These are phyloP conservation scores for Nepenthes mirabilis DNA, from an alignment of 148 eudicot species.

Conservation along the genomic window DNA sequence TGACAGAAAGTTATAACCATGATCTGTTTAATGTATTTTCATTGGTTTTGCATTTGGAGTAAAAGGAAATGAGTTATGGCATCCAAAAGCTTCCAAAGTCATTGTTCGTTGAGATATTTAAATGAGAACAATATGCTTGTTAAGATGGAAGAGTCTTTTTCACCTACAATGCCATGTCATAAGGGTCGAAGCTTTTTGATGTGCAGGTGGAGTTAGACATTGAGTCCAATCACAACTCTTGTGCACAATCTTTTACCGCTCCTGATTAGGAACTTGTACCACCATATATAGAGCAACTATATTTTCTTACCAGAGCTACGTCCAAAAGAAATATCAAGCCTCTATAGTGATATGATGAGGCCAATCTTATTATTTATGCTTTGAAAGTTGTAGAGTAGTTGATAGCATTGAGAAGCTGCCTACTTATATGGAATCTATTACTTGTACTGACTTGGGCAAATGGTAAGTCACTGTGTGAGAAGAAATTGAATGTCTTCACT, in stretches of 20 bases:
- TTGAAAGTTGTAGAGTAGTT: background rate
- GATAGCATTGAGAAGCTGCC: background rate
- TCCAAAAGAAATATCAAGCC: background rate
- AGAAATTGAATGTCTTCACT: background rate
- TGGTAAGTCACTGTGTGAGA: background rate
- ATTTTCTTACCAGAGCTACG: background rate
- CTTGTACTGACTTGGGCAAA: background rate
- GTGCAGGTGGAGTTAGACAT: too few relatives aligned
- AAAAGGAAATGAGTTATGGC: too few relatives aligned
- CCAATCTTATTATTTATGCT: background rate
- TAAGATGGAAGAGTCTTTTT: too few relatives aligned
- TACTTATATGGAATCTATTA: background rate
- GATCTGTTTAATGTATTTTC: conserved; percentile 5
- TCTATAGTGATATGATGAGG: background rate
- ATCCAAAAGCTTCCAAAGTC: too few relatives aligned
- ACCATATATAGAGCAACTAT: too few relatives aligned
- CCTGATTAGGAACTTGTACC: too few relatives aligned
- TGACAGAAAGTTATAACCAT: background rate
- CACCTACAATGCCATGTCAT: too few relatives aligned
- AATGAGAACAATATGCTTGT: too few relatives aligned
- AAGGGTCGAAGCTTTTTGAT: too few relatives aligned
- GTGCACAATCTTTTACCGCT: too few relatives aligned
- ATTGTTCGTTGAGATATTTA: too few relatives aligned
- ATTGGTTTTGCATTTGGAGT: background rate
- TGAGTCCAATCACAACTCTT: too few relatives aligned